Percentiles rank a stretch among this genome's conserved stretches.
These are phyloP conservation scores for Xylariaceae sp. DNA, from an alignment of 2,329 filamentous ascomycete genomes.

Conservation along the genomic window DNA sequence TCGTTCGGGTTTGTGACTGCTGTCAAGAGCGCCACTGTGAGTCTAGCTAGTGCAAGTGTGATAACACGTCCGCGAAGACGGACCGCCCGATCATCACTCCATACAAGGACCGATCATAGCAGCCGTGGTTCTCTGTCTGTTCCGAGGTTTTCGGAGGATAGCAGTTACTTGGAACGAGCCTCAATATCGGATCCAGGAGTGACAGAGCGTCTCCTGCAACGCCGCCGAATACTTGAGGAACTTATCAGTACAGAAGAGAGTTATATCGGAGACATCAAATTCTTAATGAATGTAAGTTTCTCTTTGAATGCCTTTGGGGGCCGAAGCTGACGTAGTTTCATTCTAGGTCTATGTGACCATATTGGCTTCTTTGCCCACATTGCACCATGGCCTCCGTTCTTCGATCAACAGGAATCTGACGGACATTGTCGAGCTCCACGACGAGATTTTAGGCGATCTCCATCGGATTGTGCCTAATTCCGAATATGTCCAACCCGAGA, in stretches of 20 bases:
- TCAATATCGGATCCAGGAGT: constrained; percentile 60
- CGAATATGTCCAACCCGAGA: constrained; percentile 49
- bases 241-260: constrained; percentile 80
- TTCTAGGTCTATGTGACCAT: constrained; percentile 69
- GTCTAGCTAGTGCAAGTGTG: constrained; percentile 68
- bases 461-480: constrained; percentile 67
- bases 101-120: constrained; percentile 58
- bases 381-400: constrained; percentile 60
- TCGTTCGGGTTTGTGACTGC: constrained; percentile 78
- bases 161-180: constrained; percentile 55
- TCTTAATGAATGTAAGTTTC: constrained; percentile 73
- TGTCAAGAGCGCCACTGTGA: constrained; percentile 76
- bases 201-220: constrained; percentile 67
- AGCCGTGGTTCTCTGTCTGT: constrained; percentile 57
- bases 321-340: constrained; percentile 12
- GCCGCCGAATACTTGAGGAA: constrained; percentile 79
- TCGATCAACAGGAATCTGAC: constrained; percentile 77
- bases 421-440: constrained; percentile 78
- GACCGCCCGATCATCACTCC: constrained; percentile 45
- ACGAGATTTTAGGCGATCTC: constrained; percentile 72
- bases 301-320: background rate
- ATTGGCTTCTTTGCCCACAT: constrained; percentile 63
- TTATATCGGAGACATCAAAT: constrained; percentile 83
- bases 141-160: constrained; percentile 61
- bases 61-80: constrained; percentile 55